These are phyloP conservation scores for Aspergillus niger DNA, from an alignment of 2,329 filamentous ascomycete genomes.

Conservation along the genomic window DNA sequence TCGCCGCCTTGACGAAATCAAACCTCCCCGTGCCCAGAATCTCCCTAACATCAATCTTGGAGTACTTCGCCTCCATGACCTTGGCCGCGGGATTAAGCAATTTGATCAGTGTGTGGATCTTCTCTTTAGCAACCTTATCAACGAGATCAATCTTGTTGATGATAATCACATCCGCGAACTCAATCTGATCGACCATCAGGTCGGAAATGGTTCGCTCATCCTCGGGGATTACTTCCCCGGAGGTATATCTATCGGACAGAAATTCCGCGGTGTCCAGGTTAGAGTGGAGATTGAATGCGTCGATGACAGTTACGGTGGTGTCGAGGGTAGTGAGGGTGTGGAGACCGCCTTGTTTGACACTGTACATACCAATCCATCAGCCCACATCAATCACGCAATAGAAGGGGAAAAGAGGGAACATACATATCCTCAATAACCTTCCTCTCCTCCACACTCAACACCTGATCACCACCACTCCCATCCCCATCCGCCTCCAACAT, in stretches of 20 bases:
- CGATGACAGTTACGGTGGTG: conserved; percentile 71
- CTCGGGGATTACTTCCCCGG: conserved; percentile 63
- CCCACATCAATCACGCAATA: conserved; percentile 7
- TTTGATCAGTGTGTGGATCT: conserved; percentile 57
- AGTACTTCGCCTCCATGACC: conserved; percentile 61
- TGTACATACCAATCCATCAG: conserved; percentile 21
- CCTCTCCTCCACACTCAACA: conserved; percentile 45
- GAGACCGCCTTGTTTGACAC: conserved; percentile 62
- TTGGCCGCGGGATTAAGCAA: conserved; percentile 68
- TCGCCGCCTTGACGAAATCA: conserved; percentile 63
- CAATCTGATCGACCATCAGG: conserved; percentile 75
- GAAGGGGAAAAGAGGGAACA: conserved; percentile 11
- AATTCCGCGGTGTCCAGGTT: conserved; percentile 73
- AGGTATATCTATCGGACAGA: conserved; percentile 61
- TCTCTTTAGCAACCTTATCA: conserved; percentile 45
- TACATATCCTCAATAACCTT: conserved; percentile 52
- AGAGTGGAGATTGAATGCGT: conserved; percentile 71
- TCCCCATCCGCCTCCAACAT: conserved; percentile 53
- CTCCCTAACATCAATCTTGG: conserved; percentile 61
- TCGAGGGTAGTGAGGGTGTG: conserved; percentile 68
- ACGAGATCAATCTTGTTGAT: conserved; percentile 71
- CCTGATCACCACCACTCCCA: conserved; percentile 34
- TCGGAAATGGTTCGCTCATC: conserved; percentile 75
- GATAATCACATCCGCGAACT: conserved; percentile 73
- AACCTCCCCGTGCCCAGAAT: conserved; percentile 69